Percentiles rank a stretch among this genome's conserved stretches.
Evolutionary conservation across 2,329 filamentous ascomycete species (phyloP).

Genomic region (Bipolaris sorokiniana): DNA sequence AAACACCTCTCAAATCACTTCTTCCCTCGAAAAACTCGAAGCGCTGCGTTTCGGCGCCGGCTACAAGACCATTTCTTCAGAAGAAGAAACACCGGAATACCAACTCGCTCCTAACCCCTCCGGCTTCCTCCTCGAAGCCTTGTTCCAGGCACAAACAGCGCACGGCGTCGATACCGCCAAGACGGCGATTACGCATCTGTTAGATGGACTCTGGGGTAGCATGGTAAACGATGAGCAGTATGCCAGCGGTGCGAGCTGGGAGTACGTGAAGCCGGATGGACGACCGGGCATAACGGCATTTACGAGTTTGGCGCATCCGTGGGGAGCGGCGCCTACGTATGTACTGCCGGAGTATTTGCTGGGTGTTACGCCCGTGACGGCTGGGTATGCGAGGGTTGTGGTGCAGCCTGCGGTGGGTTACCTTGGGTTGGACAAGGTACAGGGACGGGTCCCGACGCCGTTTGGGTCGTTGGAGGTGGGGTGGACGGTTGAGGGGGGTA

Average conservation of each 20-base stretch:
- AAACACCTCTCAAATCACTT: conserved; percentile 37
- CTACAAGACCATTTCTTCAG: conserved; percentile 9
- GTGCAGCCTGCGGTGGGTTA: conserved; percentile 1
- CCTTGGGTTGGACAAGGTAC: background rate
- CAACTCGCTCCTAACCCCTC: conserved; percentile 53
- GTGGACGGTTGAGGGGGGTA: background rate
- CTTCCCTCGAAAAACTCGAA: conserved; percentile 39
- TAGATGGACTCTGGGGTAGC: conserved; percentile 50
- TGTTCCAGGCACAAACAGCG: conserved; percentile 37
- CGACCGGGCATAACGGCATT: conserved; percentile 52
- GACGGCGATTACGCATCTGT: conserved; percentile 34
- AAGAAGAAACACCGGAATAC: conserved; percentile 20
- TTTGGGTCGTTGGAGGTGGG: background rate
- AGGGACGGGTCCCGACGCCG: background rate
- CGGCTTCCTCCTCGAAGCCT: conserved; percentile 52
- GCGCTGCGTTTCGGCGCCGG: background rate
- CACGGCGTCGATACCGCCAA: conserved; percentile 8
- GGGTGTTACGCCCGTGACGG: conserved; percentile 15
- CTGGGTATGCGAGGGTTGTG: conserved; percentile 19
- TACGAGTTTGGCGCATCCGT: conserved; percentile 54
- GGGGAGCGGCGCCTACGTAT: conserved; percentile 56
- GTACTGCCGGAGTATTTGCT: conserved; percentile 41
- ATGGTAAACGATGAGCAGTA: conserved; percentile 51
- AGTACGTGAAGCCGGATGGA: conserved; percentile 52
- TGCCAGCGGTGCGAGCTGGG: conserved; percentile 53